These are phyloP conservation scores for Sabuloglossum arenarium DNA, from an alignment of 495 filamentous ascomycete species.

Conservation along the genomic window DNA sequence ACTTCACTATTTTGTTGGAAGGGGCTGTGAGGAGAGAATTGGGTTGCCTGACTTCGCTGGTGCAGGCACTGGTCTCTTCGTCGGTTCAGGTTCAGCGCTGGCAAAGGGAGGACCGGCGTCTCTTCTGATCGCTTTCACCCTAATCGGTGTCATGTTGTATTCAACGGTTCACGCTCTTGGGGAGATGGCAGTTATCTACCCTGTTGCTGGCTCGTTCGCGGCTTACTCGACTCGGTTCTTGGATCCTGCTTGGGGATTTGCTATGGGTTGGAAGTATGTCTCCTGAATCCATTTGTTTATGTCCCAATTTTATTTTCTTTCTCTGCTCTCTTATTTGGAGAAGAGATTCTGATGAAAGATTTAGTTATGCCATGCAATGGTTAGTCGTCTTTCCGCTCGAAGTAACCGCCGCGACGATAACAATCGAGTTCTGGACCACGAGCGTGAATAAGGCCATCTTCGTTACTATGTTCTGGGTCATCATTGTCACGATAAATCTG, in stretches of 20 bases:
- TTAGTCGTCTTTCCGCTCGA: constrained; percentile 73
- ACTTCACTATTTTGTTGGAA: neutral
- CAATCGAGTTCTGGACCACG: constrained; percentile 63
- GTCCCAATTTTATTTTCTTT: constrained; percentile 12
- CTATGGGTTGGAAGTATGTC: constrained; percentile 74
- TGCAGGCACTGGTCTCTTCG: constrained; percentile 73
- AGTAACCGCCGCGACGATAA: constrained; percentile 77
- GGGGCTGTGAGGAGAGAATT: neutral
- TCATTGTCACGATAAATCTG: constrained; percentile 45
- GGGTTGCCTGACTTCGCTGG: neutral
- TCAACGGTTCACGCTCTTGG: constrained; percentile 83
- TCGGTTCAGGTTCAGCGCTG: constrained; percentile 65
- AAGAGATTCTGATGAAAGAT: neutral
- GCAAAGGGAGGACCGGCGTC: constrained; percentile 67
- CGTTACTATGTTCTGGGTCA: constrained; percentile 54
- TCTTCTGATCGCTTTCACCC: constrained; percentile 55
- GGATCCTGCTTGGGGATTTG: constrained; percentile 92
- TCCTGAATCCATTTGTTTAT: constrained; percentile 12
- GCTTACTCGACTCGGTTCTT: constrained; percentile 83
- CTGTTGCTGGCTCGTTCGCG: constrained; percentile 81
- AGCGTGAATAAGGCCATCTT: constrained; percentile 38
- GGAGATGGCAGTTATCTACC: constrained; percentile 80
- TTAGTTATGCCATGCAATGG: constrained; percentile 73
- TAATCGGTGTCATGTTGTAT: constrained; percentile 80
- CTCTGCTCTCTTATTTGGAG: neutral